A percentile compares a stretch with the other conserved stretches of the same genome.
Evolutionary conservation across 1,139 yeast genomes (phyloP).

Genomic region (Chernovozyma aurita): DNA sequence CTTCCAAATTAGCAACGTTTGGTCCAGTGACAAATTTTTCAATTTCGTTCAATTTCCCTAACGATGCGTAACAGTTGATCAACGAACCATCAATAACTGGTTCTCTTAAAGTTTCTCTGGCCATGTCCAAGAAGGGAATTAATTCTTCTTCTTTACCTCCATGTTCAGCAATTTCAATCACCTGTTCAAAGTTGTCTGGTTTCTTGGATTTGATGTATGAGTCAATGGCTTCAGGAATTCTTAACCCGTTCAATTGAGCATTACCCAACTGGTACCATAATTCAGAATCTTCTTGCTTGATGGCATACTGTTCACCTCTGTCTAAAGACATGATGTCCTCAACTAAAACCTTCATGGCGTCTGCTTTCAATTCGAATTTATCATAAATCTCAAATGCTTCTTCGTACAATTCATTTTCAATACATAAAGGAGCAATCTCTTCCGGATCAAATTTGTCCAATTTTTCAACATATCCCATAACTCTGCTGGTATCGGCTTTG

Average conservation of each 20-base stretch:
- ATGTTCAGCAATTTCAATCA: conserved; percentile 91
- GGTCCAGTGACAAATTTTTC: conserved; percentile 81
- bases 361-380: conserved; percentile 70
- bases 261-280: conserved; percentile 95
- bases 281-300: conserved; percentile 78
- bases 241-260: conserved; percentile 91
- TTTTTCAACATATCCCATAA: conserved; percentile 77
- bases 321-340: conserved; percentile 93
- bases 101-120: conserved; percentile 90
- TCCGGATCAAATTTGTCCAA: conserved; percentile 88
- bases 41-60: conserved; percentile 73
- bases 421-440: conserved; percentile 90
- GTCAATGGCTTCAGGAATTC: conserved; percentile 87
- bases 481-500: conserved; percentile 89
- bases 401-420: conserved; percentile 82
- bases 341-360: conserved; percentile 86
- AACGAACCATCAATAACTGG: conserved; percentile 90
- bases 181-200: conserved; percentile 86
- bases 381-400: conserved; percentile 94
- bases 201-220: conserved; percentile 89
- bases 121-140: conserved; percentile 83
- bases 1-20: conserved; percentile 89
- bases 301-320: conserved; percentile 92
- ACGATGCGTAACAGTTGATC: conserved; percentile 79
- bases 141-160: conserved; percentile 96